Evolutionary conservation across 1,284 basidiomycete genomes (phyloP), one percentile per base, ranked within the genome.

Genomic region (Cryptococcus depauperatus): DNA sequence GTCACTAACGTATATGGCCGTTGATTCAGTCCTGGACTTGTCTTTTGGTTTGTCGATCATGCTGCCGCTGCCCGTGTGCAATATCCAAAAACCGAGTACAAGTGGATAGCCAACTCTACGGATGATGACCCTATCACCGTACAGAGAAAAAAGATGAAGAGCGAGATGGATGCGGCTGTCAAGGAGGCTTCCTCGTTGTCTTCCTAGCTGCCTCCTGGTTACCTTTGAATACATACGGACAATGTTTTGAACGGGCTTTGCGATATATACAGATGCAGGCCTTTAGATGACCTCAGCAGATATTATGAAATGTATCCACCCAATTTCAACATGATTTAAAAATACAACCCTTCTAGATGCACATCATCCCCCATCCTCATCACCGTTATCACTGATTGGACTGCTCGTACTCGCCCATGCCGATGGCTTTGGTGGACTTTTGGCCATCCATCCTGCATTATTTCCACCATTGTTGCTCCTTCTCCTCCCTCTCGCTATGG

Each of bases 41-140:
- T 93, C 16, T 90, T 81, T 69, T 95, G 89, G 89, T 93, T 93
- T 69, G 80, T 84, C 29, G 88, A 92, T 69, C 80, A 87, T 44
- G 81, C 81, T 7, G 89, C 90, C 1, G 76, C 80, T 6, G 74
- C 70, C 34, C 80, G 83, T 63, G 76, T 64, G 46, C 52, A 62
- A 43, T 67, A 61, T 56, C 65, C 67, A 10, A 55, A 52, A 26
- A 64, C 64, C 18, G 59, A 53, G 26, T 69, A 63, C 65, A 68
- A 68, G 45, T 69, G 63, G 64, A 65, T 65, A 49, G 57, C 62
- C 37, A 44, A 50, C 14, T 51, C 48, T 11, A 52, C 35, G 11
- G 52, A 51, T 19, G 60, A 64, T 11, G 62, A 64, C 33, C 48
- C 45, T 4, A 52, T 64, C 19, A 41, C 58, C 1, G 23, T 39